phyloP scores from a whole-genome alignment of 371 early-diverging fungal genomes.

The Lichtheimia ornata region DNA sequence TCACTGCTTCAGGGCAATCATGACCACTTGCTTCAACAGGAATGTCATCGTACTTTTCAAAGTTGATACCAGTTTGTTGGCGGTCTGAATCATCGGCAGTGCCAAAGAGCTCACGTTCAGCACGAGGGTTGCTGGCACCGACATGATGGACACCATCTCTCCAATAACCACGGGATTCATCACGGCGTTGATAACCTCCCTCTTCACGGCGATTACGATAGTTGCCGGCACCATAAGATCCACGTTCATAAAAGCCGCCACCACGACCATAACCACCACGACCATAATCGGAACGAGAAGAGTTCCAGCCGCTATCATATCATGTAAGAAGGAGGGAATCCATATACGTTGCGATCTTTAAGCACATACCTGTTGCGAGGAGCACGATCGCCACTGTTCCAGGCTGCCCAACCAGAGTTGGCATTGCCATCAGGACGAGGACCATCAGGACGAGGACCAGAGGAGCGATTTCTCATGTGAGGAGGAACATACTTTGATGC shows the following conservation, averaged over 20 bases:
- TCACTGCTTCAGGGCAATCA: conserved; percentile 78
- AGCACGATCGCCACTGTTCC: conserved; percentile 18
- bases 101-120: conserved; percentile 83
- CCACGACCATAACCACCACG: conserved; percentile 37
- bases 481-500: conserved; percentile 55
- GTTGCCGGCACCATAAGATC: conserved; percentile 28
- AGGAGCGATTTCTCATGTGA: conserved; percentile 50
- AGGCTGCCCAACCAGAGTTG: conserved; percentile 22
- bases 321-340: not conserved
- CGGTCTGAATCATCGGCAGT: conserved; percentile 65
- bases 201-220: conserved; percentile 42
- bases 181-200: conserved; percentile 47
- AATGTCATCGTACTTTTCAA: conserved; percentile 92
- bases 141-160: conserved; percentile 74
- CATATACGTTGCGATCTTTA: not conserved
- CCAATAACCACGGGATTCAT: conserved; percentile 66
- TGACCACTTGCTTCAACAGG: conserved; percentile 93
- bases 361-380: conserved; percentile 18
- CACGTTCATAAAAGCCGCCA: conserved; percentile 31
- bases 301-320: conserved; percentile 40
- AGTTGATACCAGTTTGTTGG: conserved; percentile 89
- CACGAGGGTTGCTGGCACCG: conserved; percentile 69
- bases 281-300: conserved; percentile 52
- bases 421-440: conserved; percentile 12
- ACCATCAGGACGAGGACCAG: conserved; percentile 14